Conservation (phyloP, 2,329 filamentous ascomycete genomes). For the Aotearoamyces nothofagi region DNA sequence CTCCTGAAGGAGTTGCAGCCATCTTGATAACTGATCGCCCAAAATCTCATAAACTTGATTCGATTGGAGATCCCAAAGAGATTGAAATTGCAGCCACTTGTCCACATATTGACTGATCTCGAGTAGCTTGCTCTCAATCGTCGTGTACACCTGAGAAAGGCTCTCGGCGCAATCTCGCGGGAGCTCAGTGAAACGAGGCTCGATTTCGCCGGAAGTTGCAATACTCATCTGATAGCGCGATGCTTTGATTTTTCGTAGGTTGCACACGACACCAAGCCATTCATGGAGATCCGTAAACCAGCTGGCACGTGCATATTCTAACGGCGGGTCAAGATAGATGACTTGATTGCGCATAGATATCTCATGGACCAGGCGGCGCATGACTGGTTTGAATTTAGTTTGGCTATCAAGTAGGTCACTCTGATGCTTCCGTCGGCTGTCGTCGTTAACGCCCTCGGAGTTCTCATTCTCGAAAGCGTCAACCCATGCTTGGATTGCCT, state of each 20-base stretch:
- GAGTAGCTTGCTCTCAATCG: conserved; percentile 68
- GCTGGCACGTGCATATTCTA: conserved; percentile 80
- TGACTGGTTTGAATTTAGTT: conserved; percentile 41
- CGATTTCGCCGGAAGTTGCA: conserved; percentile 47
- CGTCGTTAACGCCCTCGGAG: conserved; percentile 26
- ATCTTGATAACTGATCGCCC: conserved; percentile 79
- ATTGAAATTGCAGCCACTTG: conserved; percentile 98
- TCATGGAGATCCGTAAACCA: conserved; percentile 89
- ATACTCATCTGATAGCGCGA: conserved; percentile 86
- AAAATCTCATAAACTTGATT: conserved; percentile 89
- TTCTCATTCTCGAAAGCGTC: conserved; percentile 56
- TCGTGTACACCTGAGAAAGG: conserved; percentile 65
- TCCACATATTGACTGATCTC: conserved; percentile 79
- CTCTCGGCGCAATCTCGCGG: conserved; percentile 70
- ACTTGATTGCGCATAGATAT: conserved; percentile 97
- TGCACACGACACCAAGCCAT: conserved; percentile 88
- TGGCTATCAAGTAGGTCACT: conserved; percentile 24
- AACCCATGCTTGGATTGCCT: conserved; percentile 79
- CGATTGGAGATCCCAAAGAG: conserved; percentile 91
- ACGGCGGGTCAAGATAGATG: conserved; percentile 86
- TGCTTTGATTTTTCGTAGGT: conserved; percentile 85
- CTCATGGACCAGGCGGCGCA: conserved; percentile 70
- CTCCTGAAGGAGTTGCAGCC: conserved; percentile 92
- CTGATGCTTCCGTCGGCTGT: conserved; percentile 35
- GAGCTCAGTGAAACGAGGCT: conserved; percentile 68